Evolutionary conservation across 371 early-diverging fungal species (phyloP).

Genomic region (Batrachochytrium dendrobatidis): DNA sequence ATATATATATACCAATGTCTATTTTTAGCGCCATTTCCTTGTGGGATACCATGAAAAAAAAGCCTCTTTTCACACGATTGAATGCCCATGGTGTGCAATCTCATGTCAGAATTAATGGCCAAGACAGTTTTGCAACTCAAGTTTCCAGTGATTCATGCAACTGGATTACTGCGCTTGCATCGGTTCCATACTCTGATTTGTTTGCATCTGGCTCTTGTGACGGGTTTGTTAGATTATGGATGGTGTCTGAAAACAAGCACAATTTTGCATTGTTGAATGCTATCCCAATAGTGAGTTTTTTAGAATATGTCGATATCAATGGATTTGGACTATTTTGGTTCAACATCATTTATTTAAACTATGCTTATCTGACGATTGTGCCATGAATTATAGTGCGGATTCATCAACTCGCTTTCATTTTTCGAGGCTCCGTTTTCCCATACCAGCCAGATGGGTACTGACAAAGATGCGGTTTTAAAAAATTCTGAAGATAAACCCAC

Average conservation of each 20-base stretch:
- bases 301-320: neutral
- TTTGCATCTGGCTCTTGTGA: constrained; percentile 87
- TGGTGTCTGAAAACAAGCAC: constrained; percentile 56
- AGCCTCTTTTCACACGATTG: constrained; percentile 72
- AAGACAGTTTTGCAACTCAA: neutral
- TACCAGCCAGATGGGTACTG: neutral
- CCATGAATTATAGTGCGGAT: constrained; percentile 24
- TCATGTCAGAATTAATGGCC: neutral
- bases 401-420: constrained; percentile 40
- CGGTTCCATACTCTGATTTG: constrained; percentile 75
- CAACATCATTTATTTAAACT: too few relatives aligned
- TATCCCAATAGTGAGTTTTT: constrained; percentile 32
- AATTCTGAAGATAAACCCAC: neutral
- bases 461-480: neutral
- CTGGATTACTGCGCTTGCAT: constrained; percentile 83
- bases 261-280: constrained; percentile 48
- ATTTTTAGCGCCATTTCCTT: constrained; percentile 80
- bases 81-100: constrained; percentile 62
- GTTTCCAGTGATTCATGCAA: constrained; percentile 9
- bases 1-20: too few relatives aligned
- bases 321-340: too few relatives aligned
- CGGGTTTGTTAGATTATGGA: constrained; percentile 84
- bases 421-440: constrained; percentile 31
- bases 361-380: too few relatives aligned
- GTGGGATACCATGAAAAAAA: constrained; percentile 86